A percentile compares a stretch with the other conserved stretches of the same genome.
Evolutionary conservation across 1,139 yeast species (phyloP).

Genomic region (Yamadazyma oceani): DNA sequence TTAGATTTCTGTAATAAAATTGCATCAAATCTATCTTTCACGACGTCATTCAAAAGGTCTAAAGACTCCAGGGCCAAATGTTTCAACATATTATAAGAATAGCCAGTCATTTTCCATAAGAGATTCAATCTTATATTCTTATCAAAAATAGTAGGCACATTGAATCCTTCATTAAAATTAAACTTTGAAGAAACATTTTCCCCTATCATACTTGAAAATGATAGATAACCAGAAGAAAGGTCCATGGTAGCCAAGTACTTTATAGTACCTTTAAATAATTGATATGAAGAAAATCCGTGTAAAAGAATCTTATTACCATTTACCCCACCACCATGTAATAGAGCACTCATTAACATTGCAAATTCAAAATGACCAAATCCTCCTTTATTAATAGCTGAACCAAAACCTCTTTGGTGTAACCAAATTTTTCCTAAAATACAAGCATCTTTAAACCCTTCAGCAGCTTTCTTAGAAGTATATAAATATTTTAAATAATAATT

Average conservation of each 20-base stretch:
- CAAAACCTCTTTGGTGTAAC: conserved; percentile 84
- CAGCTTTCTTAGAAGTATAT: conserved; percentile 70
- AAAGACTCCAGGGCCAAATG: conserved; percentile 71
- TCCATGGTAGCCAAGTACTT: conserved; percentile 81
- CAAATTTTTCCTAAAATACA: conserved; percentile 84
- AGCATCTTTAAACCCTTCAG: conserved; percentile 88
- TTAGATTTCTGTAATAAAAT: conserved; percentile 70
- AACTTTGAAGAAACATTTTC: conserved; percentile 49
- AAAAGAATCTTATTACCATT: conserved; percentile 73
- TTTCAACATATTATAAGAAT: conserved; percentile 63
- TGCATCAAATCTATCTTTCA: conserved; percentile 81
- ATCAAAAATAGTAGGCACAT: conserved; percentile 75
- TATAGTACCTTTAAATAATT: conserved; percentile 84
- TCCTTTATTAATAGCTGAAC: conserved; percentile 59
- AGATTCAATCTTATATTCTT: conserved; percentile 73
- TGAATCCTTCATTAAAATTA: conserved; percentile 57
- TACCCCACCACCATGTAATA: conserved; percentile 81
- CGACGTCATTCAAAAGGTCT: conserved; percentile 69
- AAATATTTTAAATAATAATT: conserved; percentile 71
- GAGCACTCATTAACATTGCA: conserved; percentile 74
- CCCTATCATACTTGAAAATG: conserved; percentile 60
- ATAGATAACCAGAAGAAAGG: conserved; percentile 61
- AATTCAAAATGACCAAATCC: conserved; percentile 96
- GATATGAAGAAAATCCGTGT: conserved; percentile 90
- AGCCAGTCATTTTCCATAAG: conserved; percentile 75